Base-by-base conservation (phyloP, 495 filamentous ascomycete species). In the Penicillium nucicola region DNA sequence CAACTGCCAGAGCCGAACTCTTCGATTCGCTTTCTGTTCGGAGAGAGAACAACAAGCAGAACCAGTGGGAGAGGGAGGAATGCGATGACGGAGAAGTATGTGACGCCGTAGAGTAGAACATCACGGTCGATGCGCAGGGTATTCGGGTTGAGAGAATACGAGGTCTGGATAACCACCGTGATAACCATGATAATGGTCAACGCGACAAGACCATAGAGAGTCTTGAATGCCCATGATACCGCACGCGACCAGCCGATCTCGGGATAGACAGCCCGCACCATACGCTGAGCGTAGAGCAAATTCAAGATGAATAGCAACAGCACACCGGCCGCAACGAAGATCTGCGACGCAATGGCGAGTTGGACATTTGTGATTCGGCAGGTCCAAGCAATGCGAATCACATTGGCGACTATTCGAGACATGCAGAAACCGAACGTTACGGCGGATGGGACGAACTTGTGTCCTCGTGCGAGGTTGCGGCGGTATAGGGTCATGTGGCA, bases 251-350 rank as follows among this genome's bases (percentile, higher is more conserved):
- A 90, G 25, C 89, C 89, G 39, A 89, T 63, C 2, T 66, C 61
- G 0, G 89, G 91, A 48, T 92, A 86, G 11, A 79, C 79, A 3
- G 85, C 87, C 23, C 91, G 77, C 8, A 92, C 55, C 23, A 95
- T 80, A 22, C 92, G 83, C 62, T 92, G 88, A 0, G 86, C 72
- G 61, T 89, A 87, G 57, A 93, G 73, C 23, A 96, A 69, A 64
- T 96, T 93, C 61, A 89, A 66, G 48, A 96, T 67, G 66, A 87
- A 95, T n/a, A 95, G 68, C 6, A 96, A 57, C 19, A 95, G 57
- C 15, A 90, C 80, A 20, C 91, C 92, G 0, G 87, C 86, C 10
- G 82, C 76, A 20, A 92, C 82, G 53, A 95, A 84, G 58, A 96
- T 78, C 47, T 82, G 71, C 2, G 89, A 80, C 0, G 87, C 84